Evolutionary conservation across 192 early-diverging fungal genomes (phyloP).

Genomic region (Entophlyctis helioformis): DNA sequence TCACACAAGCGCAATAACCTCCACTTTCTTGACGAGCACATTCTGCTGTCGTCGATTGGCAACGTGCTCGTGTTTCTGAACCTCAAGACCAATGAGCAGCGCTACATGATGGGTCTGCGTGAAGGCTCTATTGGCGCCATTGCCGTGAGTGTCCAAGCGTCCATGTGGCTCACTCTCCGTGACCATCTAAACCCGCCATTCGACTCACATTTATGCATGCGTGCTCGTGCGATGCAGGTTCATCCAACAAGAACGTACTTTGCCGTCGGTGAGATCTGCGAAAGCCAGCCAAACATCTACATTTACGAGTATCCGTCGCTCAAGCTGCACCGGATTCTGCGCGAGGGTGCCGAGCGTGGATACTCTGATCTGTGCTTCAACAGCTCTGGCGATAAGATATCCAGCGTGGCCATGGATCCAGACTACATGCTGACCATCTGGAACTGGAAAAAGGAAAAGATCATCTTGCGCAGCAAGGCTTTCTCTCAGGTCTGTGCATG

Average conservation of each 20-base stretch:
- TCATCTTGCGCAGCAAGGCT: conserved; percentile 45
- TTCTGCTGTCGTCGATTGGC: conserved; percentile 34
- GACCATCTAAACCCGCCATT: too few relatives aligned
- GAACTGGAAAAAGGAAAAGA: conserved; percentile 40
- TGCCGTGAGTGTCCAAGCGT: too few relatives aligned
- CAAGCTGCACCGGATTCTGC: conserved; percentile 27
- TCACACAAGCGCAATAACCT: conserved; percentile 39
- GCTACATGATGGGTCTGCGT: conserved; percentile 31
- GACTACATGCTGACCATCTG: conserved; percentile 56
- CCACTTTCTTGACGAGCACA: conserved; percentile 34
- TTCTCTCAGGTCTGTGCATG: conserved; percentile 36
- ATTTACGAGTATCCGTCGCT: conserved; percentile 41
- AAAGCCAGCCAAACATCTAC: conserved; percentile 36
- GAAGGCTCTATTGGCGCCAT: conserved; percentile 43
- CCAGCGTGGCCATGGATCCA: conserved; percentile 43
- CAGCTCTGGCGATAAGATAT: conserved; percentile 34
- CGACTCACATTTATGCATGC: too few relatives aligned
- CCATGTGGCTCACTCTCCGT: too few relatives aligned
- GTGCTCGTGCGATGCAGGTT: conserved; percentile 10
- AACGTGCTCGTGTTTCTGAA: conserved; percentile 45
- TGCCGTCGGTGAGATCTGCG: conserved; percentile 36
- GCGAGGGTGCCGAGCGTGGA: conserved; percentile 28
- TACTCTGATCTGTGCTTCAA: conserved; percentile 44
- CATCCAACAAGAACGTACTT: conserved; percentile 37
- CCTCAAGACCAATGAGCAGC: conserved; percentile 30